phyloP scores from a whole-genome alignment of 129 eudicot genomes.

The Arctium minus region DNA sequence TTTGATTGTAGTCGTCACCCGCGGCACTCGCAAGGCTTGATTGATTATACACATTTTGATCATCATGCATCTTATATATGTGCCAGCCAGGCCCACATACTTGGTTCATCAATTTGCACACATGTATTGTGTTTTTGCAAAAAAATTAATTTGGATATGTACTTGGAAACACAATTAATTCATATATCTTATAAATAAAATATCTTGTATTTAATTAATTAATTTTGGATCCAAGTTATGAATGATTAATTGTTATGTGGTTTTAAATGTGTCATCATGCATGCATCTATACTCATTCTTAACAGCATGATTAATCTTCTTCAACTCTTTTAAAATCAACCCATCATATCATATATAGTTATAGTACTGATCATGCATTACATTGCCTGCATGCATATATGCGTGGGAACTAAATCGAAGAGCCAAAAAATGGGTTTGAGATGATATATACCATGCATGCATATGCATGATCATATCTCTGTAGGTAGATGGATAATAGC shows the following conservation, averaged over 20 bases:
- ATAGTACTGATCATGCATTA: neutral
- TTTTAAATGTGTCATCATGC: neutral
- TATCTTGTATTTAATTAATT: neutral
- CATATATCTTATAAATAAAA: neutral
- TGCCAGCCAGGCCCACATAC: neutral
- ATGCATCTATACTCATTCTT: neutral
- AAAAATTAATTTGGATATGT: too few relatives aligned
- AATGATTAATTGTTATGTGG: neutral
- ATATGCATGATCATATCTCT: neutral
- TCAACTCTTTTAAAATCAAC: too few relatives aligned
- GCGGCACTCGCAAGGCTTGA: conserved; percentile 41
- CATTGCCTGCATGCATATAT: too few relatives aligned
- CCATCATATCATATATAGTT: neutral
- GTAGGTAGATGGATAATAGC: too few relatives aligned
- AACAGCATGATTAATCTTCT: neutral
- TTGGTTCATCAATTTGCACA: too few relatives aligned
- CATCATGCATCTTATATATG: neutral
- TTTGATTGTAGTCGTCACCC: conserved; percentile 54
- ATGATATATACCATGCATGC: neutral
- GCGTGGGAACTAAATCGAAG: neutral
- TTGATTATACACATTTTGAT: conserved; percentile 4
- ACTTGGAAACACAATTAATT: too few relatives aligned
- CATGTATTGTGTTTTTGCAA: too few relatives aligned
- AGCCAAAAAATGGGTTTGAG: neutral
- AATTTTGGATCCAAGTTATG: neutral